A percentile compares a stretch with the other conserved stretches of the same genome.
phyloP scores from a whole-genome alignment of 495 filamentous ascomycete genomes.

The Trichoderma orchidacearum region DNA sequence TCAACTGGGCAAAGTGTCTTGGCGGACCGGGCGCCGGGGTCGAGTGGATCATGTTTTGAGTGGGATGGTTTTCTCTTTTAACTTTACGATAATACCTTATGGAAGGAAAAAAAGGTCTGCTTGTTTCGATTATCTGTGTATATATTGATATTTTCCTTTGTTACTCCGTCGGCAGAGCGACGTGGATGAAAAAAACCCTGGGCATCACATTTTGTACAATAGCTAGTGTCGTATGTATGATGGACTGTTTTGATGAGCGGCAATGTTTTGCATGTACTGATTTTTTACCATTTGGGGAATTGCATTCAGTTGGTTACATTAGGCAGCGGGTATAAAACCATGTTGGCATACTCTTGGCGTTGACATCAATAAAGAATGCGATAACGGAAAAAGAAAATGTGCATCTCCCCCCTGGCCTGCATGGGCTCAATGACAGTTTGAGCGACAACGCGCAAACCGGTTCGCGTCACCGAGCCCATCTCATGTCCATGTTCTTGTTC shows the following conservation, averaged over 20 bases:
- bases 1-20: constrained; percentile 69
- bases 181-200: background rate
- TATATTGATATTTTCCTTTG: background rate
- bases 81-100: background rate
- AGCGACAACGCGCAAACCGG: too few species aligned
- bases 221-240: background rate
- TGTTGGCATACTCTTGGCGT: background rate
- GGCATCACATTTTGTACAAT: background rate
- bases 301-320: background rate
- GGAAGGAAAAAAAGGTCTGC: background rate
- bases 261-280: background rate
- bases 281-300: background rate
- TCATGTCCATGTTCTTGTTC: too few species aligned
- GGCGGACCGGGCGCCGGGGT: constrained; percentile 52
- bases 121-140: background rate
- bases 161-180: too few species aligned
- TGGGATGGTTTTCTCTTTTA: background rate
- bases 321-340: background rate
- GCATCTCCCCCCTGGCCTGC: too few species aligned
- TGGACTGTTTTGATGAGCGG: background rate
- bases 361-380: background rate
- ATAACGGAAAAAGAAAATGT: too few species aligned
- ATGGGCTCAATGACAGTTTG: too few species aligned
- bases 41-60: constrained; percentile 77
- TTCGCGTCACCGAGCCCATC: too few species aligned